Base-by-base conservation (phyloP, 345 rosid genomes). In the Populus tremula region DNA sequence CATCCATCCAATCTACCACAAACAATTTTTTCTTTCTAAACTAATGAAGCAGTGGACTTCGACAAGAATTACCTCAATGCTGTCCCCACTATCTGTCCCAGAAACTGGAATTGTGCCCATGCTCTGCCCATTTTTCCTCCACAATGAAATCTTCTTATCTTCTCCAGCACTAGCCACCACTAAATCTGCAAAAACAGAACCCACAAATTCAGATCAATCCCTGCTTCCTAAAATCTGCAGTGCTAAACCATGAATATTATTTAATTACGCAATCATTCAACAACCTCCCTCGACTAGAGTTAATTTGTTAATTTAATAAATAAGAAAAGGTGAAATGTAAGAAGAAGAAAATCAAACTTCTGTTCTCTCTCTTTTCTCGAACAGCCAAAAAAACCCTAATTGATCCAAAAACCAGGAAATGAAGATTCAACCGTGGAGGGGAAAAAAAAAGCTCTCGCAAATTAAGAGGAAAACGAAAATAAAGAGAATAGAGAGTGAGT, bases 121-220 rank as follows among this genome's bases (percentile, higher is more conserved):
- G 84, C 84, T 89, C 79, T 78, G 90, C 78, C 99, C 99, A 87
- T 84, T 91, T 81, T 85, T 89, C 85, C 93, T 78, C 97, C 97
- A 91, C 62, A 96, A 11, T 0, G 99, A 92, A 77, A 96, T 94
- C 92, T 86, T 94, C 91, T 91, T 92, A 77, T 94, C 99, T 39
- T 94, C 99, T 69, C 99, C 98, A 2, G 97, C 90, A 88, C 98
- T 93, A n/a, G 96, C 99, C 80, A 94, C 90, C 39, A 94, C 99
- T 76, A 96, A 87, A 91, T 96, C 99, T 96, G 86, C 82, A 86
- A 33, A 74, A 69, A 69, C 38, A 9, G 21, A 68, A 68, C 33
- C 8, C 38, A 2, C 1, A 3, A 38, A 43, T 12, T 6, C 45
- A 20, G 36, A 68, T 47, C 45, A 79, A 64, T 5, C 27, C 4